Conservation (phyloP, 371 early-diverging fungal genomes). For the Capillidium rhysosporum region DNA sequence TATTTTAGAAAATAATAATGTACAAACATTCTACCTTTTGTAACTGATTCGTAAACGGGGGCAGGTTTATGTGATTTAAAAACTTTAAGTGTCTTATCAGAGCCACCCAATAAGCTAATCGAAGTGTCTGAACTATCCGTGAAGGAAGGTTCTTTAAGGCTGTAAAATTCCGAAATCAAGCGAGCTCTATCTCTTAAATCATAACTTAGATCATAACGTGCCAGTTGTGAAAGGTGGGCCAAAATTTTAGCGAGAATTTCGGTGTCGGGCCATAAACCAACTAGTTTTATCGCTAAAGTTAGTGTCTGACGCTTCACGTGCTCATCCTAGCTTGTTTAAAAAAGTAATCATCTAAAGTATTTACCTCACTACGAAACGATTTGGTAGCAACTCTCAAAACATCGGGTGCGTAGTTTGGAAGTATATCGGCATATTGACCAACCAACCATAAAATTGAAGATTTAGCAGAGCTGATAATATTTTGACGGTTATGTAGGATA, state of each 20-base stretch:
- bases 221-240: slow-evolving; percentile 59
- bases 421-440: slow-evolving; percentile 43
- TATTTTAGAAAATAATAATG: not conserved
- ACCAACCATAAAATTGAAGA: slow-evolving; percentile 73
- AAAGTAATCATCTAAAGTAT: not conserved
- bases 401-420: slow-evolving; percentile 52
- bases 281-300: slow-evolving; percentile 51
- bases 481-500: slow-evolving; percentile 39
- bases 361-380: slow-evolving; percentile 43
- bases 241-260: slow-evolving; percentile 26
- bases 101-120: no score
- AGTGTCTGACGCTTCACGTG: slow-evolving; percentile 60
- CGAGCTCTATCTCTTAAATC: slow-evolving; percentile 84
- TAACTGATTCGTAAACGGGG: slow-evolving; percentile 7
- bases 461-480: slow-evolving; percentile 34
- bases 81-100: no score
- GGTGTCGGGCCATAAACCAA: slow-evolving; percentile 23
- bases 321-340: slow-evolving; percentile 17
- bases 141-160: not conserved
- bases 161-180: slow-evolving; percentile 39
- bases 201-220: slow-evolving; percentile 68
- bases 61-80: slow-evolving; percentile 5
- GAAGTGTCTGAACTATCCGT: no score
- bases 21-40: slow-evolving; percentile 4
- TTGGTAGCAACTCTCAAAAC: slow-evolving; percentile 56